phyloP scores from a whole-genome alignment of 1,284 basidiomycete species.

The Ceratobasidium sp. region DNA sequence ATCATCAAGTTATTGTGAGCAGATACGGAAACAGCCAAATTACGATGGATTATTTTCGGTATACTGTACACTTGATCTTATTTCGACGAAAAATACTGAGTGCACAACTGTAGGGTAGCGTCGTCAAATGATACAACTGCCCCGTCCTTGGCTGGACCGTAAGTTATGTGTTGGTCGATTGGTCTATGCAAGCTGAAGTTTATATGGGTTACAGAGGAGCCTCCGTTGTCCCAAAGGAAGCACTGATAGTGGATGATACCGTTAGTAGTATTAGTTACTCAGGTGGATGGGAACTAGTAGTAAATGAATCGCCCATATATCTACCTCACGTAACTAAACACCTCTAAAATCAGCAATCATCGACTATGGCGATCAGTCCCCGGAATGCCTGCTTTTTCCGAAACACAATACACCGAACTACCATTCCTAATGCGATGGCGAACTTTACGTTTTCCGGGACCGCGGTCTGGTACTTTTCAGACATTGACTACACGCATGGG shows the following conservation, averaged over 20 bases:
- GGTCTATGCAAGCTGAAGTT: background rate
- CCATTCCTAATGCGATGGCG: background rate
- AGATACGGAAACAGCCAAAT: background rate
- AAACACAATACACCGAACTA: constrained; percentile 20
- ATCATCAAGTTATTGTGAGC: constrained; percentile 11
- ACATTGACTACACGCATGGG: background rate
- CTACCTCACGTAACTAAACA: background rate
- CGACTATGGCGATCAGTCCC: background rate
- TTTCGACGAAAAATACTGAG: background rate
- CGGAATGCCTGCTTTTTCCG: background rate
- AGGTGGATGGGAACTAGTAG: background rate
- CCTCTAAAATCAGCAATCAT: background rate
- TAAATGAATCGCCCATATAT: background rate
- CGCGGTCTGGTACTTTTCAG: constrained; percentile 40
- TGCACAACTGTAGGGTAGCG: background rate
- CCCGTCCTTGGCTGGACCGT: constrained; percentile 3
- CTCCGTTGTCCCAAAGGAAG: background rate
- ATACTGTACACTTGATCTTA: background rate
- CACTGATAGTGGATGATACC: constrained; percentile 11
- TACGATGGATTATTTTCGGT: constrained; percentile 17
- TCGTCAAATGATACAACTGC: background rate
- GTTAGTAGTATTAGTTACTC: background rate
- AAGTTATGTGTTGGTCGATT: background rate
- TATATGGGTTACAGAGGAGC: background rate
- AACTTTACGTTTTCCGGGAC: constrained; percentile 27